These are phyloP conservation scores for Ammopiptanthus mongolicus DNA, from an alignment of 306 rosid species.

Conservation along the genomic window DNA sequence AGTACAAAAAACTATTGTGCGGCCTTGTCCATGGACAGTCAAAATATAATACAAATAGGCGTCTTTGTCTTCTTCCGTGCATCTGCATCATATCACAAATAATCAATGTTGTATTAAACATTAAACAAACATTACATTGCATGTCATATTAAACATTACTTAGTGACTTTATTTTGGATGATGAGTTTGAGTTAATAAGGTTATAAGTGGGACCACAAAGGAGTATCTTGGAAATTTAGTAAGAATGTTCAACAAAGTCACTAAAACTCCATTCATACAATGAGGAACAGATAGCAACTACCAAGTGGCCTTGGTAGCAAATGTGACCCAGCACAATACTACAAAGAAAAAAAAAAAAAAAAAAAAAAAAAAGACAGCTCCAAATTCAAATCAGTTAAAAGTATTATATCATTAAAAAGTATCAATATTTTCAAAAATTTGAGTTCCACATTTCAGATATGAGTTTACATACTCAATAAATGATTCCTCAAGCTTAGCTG, in stretches of 20 bases:
- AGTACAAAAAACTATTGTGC: constrained; percentile 85
- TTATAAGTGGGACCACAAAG: neutral
- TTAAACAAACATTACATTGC: constrained; percentile 2
- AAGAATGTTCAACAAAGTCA: constrained; percentile 4
- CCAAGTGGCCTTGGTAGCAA: neutral
- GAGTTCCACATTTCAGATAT: constrained; percentile 13
- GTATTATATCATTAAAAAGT: neutral
- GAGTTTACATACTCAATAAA: constrained; percentile 75
- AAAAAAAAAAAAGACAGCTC: neutral
- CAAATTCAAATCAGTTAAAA: neutral
- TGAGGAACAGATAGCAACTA: constrained; percentile 11
- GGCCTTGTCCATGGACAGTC: constrained; percentile 85
- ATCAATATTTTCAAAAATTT: neutral
- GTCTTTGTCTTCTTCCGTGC: constrained; percentile 94
- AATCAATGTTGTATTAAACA: neutral
- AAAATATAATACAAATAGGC: constrained; percentile 84
- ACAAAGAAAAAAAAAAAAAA: neutral
- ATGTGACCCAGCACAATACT: neutral
- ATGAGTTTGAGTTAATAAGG: neutral
- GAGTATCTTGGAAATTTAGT: constrained; percentile 3
- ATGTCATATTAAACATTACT: constrained; percentile 5
- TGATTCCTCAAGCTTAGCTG: constrained; percentile 85
- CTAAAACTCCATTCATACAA: neutral
- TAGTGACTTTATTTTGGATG: neutral
- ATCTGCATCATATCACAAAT: constrained; percentile 49